Evolutionary conservation across 345 rosid genomes (phyloP).

Genomic region (Salix dunnii): DNA sequence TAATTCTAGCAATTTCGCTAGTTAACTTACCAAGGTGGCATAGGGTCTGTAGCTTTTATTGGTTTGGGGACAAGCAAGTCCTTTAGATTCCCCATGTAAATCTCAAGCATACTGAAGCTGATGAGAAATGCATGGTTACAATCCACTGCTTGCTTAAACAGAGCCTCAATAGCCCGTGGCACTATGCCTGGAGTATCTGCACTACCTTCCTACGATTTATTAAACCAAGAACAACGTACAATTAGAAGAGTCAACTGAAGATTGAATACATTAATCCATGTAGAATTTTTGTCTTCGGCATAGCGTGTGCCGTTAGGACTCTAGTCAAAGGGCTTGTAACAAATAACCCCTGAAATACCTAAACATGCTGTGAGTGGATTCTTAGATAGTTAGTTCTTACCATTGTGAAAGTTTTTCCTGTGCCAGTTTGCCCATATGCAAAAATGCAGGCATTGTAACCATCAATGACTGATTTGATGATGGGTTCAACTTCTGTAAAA

Average conservation of each 20-base stretch:
- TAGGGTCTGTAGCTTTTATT: constrained; percentile 41
- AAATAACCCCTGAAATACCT: not conserved
- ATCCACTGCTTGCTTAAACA: constrained; percentile 53
- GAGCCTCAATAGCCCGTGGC: constrained; percentile 53
- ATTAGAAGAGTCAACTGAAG: not conserved
- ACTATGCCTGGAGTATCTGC: constrained; percentile 60
- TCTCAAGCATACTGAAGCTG: constrained; percentile 80
- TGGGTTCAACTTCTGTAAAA: constrained; percentile 74
- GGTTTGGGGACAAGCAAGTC: constrained; percentile 64
- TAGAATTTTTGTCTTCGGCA: too few relatives aligned
- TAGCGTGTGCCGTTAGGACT: too few relatives aligned
- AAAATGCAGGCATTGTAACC: constrained; percentile 86
- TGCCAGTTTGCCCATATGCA: constrained; percentile 82
- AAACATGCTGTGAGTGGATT: not conserved
- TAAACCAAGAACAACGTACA: not conserved
- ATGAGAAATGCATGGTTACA: constrained; percentile 51
- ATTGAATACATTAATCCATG: not conserved
- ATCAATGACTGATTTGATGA: constrained; percentile 68
- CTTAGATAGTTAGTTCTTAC: constrained; percentile 27
- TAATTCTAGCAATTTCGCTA: not conserved
- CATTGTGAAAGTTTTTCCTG: constrained; percentile 84
- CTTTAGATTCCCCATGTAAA: constrained; percentile 74
- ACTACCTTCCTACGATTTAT: constrained; percentile 55
- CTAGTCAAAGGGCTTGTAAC: not conserved
- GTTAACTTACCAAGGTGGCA: constrained; percentile 57